phyloP scores from a whole-genome alignment of 2,329 filamentous ascomycete genomes.

The Gyromitra esculenta region DNA sequence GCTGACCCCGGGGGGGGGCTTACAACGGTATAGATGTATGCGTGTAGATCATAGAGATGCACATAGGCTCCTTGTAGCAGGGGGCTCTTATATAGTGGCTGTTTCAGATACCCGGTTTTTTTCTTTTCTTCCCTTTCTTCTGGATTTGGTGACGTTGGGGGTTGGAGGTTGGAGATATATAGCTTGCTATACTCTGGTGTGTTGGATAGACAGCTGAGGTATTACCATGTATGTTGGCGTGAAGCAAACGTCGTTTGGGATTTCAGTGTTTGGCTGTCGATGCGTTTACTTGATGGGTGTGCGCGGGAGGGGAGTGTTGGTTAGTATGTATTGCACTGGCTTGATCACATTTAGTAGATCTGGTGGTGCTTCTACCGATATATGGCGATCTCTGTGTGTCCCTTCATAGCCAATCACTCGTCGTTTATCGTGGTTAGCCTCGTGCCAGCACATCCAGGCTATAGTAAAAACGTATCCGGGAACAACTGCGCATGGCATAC shows the following conservation, averaged over 20 bases:
- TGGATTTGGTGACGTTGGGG: neutral
- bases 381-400: neutral
- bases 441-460: neutral
- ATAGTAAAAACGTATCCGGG: neutral
- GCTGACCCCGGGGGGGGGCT: neutral
- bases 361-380: neutral
- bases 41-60: neutral
- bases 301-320: neutral
- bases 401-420: slow-evolving; percentile 22
- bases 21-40: too few species aligned
- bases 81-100: too few species aligned
- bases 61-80: neutral
- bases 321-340: neutral
- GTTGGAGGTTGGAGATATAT: neutral
- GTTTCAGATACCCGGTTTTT: neutral
- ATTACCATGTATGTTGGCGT: neutral
- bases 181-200: neutral
- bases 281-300: too few species aligned
- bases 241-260: neutral
- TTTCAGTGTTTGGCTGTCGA: neutral
- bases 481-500: neutral
- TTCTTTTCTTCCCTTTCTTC: neutral
- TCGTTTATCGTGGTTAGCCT: neutral
- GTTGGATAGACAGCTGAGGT: neutral
- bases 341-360: neutral